These are phyloP conservation scores for Macrophomina pseudophaseolina DNA, from an alignment of 2,329 filamentous ascomycete species.

Conservation along the genomic window DNA sequence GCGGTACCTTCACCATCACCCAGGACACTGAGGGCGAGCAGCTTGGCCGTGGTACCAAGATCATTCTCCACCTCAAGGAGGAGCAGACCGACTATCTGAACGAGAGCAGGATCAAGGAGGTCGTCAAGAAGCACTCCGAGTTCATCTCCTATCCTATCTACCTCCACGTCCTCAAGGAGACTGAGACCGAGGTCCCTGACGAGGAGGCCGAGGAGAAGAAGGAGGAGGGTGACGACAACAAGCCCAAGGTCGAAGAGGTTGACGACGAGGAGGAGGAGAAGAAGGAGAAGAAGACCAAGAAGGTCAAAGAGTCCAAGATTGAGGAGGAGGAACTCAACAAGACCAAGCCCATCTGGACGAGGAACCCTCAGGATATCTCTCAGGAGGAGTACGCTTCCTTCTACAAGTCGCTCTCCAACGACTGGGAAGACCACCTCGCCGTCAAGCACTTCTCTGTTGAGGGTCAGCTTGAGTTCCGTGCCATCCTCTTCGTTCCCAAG, in stretches of 20 bases:
- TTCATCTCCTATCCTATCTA: constrained; percentile 99
- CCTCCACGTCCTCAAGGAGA: constrained; percentile 99
- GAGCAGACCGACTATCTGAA: constrained; percentile 98
- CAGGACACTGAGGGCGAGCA: constrained; percentile 89
- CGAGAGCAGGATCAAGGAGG: constrained; percentile 99
- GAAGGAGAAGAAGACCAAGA: constrained; percentile 99
- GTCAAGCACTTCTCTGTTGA: constrained; percentile 99
- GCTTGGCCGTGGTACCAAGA: constrained; percentile 94
- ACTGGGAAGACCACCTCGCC: constrained; percentile 99
- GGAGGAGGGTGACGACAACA: constrained; percentile 84
- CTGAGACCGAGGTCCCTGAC: constrained; percentile 96
- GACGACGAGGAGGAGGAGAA: constrained; percentile 83
- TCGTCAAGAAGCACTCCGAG: constrained; percentile 99
- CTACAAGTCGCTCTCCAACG: constrained; percentile 99
- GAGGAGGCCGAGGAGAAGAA: constrained; percentile 81
- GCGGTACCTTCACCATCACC: constrained; percentile 93
- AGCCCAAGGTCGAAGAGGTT: constrained; percentile 93
- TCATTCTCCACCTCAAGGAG: constrained; percentile 98
- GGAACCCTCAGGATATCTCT: constrained; percentile 93
- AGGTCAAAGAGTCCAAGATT: constrained; percentile 96
- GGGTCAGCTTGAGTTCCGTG: constrained; percentile 99
- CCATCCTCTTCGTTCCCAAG: constrained; percentile 99
- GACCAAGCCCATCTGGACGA: constrained; percentile 99
- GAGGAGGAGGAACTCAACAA: constrained; percentile 99
- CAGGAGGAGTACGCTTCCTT: constrained; percentile 97